phyloP scores from a whole-genome alignment of 805 yeast genomes.

The Candida taoyuanica region DNA sequence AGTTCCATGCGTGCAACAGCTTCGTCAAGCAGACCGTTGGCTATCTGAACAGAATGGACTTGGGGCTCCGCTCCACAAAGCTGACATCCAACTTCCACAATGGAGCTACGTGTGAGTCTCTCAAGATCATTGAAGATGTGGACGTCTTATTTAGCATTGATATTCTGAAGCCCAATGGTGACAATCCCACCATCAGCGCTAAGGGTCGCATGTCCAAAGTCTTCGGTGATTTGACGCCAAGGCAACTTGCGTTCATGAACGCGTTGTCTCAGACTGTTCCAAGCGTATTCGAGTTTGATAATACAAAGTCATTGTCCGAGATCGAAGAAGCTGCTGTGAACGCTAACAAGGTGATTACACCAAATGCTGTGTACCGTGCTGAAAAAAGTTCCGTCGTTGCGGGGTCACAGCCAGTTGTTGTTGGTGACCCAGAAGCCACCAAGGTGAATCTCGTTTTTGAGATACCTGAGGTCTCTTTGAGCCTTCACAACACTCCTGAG shows the following conservation, averaged over 20 bases:
- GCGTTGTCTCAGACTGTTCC: constrained; percentile 53
- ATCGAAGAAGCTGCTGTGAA: constrained; percentile 60
- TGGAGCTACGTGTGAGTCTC: constrained; percentile 32
- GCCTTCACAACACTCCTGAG: constrained; percentile 51
- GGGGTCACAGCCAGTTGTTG: constrained; percentile 17
- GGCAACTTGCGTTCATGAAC: constrained; percentile 57
- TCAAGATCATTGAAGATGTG: constrained; percentile 62
- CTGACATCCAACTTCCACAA: constrained; percentile 59
- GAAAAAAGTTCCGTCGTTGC: constrained; percentile 15
- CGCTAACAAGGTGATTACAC: constrained; percentile 49
- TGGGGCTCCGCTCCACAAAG: constrained; percentile 70
- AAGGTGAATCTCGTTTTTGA: constrained; percentile 47
- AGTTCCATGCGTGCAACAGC: constrained; percentile 62
- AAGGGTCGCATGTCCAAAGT: constrained; percentile 59
- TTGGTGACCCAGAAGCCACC: constrained; percentile 22
- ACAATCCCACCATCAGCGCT: constrained; percentile 46
- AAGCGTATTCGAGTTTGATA: constrained; percentile 46
- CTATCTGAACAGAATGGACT: constrained; percentile 49
- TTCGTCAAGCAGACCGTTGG: constrained; percentile 36
- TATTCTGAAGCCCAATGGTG: constrained; percentile 39
- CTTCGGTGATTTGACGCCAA: constrained; percentile 63
- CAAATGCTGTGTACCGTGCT: constrained; percentile 27
- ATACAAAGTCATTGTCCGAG: constrained; percentile 41
- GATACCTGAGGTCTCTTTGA: constrained; percentile 60
- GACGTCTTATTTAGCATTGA: constrained; percentile 59